A percentile compares a stretch with the other conserved stretches of the same genome.
phyloP scores from a whole-genome alignment of 2,329 filamentous ascomycete genomes.

The Apiospora kogelbergensis region DNA sequence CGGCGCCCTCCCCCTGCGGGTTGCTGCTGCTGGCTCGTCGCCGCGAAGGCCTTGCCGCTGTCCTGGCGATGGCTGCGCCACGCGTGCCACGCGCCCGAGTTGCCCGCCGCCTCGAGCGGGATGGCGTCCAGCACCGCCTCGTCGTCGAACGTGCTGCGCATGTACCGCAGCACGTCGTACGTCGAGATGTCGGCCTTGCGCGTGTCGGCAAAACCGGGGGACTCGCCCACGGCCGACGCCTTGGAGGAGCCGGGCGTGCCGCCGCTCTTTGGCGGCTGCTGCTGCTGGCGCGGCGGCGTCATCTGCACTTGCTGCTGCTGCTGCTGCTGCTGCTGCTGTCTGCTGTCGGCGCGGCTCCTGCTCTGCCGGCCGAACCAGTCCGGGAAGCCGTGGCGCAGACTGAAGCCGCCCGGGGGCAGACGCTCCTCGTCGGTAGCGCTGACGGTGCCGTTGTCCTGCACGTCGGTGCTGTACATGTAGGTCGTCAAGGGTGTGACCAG shows the following conservation, averaged over 20 bases:
- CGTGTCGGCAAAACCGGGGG: constrained; percentile 42
- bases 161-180: constrained; percentile 74
- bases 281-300: constrained; percentile 30
- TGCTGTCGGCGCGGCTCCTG: constrained; percentile 32
- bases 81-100: constrained; percentile 90
- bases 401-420: constrained; percentile 86
- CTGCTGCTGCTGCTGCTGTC: constrained; percentile 42
- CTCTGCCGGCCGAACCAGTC: constrained; percentile 75
- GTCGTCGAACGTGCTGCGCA: constrained; percentile 79
- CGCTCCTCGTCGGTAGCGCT: constrained; percentile 82
- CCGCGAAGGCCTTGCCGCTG: constrained; percentile 39
- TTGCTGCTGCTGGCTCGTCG: background rate
- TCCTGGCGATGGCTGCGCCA: constrained; percentile 73
- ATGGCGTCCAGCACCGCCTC: constrained; percentile 75
- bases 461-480: constrained; percentile 84
- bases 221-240: constrained; percentile 25
- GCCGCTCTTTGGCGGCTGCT: constrained; percentile 25
- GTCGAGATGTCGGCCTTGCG: constrained; percentile 50
- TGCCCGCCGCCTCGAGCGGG: constrained; percentile 79
- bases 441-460: constrained; percentile 72
- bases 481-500: constrained; percentile 91
- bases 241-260: constrained; percentile 27
- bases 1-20: constrained; percentile 16
- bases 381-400: constrained; percentile 85
- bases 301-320: constrained; percentile 34